Conservation (phyloP, 441 rosid species). For the Breynia disticha region DNA sequence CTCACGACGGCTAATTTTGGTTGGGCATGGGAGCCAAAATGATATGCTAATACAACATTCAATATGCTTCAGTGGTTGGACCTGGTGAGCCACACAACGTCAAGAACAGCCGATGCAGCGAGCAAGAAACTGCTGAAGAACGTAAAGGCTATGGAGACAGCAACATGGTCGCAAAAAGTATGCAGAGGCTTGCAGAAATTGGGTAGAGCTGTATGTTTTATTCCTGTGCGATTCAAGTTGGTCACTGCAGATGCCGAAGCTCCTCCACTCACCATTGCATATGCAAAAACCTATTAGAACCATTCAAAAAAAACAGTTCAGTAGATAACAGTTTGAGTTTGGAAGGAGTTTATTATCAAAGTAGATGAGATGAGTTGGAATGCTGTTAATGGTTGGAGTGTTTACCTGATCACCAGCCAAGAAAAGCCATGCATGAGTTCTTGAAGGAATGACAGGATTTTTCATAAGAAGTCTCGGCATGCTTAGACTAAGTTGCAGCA, state of each 20-base stretch:
- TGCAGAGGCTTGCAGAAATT: conserved; percentile 66
- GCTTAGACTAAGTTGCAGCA: conserved; percentile 40
- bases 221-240: conserved; percentile 73
- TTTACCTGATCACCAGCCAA: conserved; percentile 72
- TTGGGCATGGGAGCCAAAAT: no score
- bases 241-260: conserved; percentile 75
- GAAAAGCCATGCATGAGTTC: conserved; percentile 59
- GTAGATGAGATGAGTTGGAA: no score
- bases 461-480: conserved; percentile 38
- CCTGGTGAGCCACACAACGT: conserved; percentile 51
- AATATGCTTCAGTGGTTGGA: conserved; percentile 20
- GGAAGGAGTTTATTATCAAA: no score
- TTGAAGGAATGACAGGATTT: conserved; percentile 43
- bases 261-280: conserved; percentile 63
- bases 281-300: conserved; percentile 59
- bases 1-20: neutral
- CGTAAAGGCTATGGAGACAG: conserved; percentile 54
- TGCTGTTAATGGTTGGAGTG: neutral
- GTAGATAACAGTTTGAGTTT: no score
- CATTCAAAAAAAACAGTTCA: no score
- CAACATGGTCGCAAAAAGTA: conserved; percentile 62
- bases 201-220: conserved; percentile 61
- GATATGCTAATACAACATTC: no score
- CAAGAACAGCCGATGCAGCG: conserved; percentile 46
- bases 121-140: conserved; percentile 50